Evolutionary conservation across 208 protist species (phyloP).

Genomic region (Leishmania lainsoni): DNA sequence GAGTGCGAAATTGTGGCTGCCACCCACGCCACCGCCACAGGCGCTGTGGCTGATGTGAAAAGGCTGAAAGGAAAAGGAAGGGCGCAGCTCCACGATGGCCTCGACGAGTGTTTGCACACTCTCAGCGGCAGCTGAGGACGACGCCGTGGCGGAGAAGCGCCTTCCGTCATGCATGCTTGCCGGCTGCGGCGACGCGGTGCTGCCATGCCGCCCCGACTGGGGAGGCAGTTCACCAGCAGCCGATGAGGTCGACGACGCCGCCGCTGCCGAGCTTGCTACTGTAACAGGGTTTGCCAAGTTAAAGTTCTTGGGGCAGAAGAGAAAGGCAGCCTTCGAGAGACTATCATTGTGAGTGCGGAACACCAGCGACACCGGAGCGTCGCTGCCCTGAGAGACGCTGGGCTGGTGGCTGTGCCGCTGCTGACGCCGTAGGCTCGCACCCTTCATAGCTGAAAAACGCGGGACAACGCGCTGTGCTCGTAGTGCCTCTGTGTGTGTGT

Average conservation of each 20-base stretch:
- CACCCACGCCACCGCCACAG: not conserved
- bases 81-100: constrained; percentile 55
- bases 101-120: constrained; percentile 37
- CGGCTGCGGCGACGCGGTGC: not conserved
- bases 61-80: constrained; percentile 11
- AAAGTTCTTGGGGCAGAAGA: constrained; percentile 83
- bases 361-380: constrained; percentile 69
- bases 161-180: not conserved
- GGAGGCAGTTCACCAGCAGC: not conserved
- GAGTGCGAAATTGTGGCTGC: constrained; percentile 8
- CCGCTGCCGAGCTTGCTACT: not conserved
- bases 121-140: constrained; percentile 8
- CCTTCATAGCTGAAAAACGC: constrained; percentile 22
- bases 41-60: not conserved
- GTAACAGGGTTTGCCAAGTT: constrained; percentile 32
- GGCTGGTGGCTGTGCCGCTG: constrained; percentile 43
- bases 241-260: not conserved
- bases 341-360: constrained; percentile 73
- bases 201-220: not conserved
- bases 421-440: constrained; percentile 43
- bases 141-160: not conserved
- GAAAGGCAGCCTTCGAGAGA: constrained; percentile 66
- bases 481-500: not conserved
- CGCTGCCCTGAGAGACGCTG: constrained; percentile 35
- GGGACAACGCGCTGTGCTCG: not conserved